These are phyloP conservation scores for Aegilops sharonensis DNA, from an alignment of 176 grass and related monocot genomes.

Conservation along the genomic window DNA sequence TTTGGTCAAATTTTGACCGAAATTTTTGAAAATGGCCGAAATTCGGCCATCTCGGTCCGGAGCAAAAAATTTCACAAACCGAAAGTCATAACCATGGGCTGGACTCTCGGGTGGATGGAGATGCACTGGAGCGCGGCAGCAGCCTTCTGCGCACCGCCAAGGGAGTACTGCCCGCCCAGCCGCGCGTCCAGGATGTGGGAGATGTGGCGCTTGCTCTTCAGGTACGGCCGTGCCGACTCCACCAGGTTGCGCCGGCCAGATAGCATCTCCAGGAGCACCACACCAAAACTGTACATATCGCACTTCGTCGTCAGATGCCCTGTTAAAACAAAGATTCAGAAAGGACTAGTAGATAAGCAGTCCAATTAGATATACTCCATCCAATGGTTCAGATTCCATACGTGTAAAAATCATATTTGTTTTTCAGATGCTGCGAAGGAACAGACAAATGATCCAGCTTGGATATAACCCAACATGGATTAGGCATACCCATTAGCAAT, in stretches of 20 bases:
- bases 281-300: constrained; percentile 64
- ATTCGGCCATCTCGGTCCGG: too few relatives aligned
- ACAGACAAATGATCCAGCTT: not conserved
- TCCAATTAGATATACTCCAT: not conserved
- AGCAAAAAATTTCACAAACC: too few relatives aligned
- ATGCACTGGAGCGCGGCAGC: constrained; percentile 44
- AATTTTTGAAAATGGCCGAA: too few relatives aligned
- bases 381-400: not conserved
- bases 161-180: constrained; percentile 48
- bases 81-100: too few relatives aligned
- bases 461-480: constrained; percentile 9
- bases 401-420: not conserved
- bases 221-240: constrained; percentile 62
- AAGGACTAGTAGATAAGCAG: not conserved
- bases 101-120: constrained; percentile 31
- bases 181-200: constrained; percentile 42
- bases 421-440: not conserved
- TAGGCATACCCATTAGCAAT: not conserved
- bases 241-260: constrained; percentile 48
- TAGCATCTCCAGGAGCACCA: constrained; percentile 54
- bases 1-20: too few relatives aligned
- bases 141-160: constrained; percentile 40
- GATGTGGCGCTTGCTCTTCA: constrained; percentile 40
- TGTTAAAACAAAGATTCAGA: not conserved
- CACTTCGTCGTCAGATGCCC: constrained; percentile 61